Evolutionary conservation across 208 protist genomes (phyloP), one percentile per base, ranked within the genome.

Genomic region (Leishmania turanica): DNA sequence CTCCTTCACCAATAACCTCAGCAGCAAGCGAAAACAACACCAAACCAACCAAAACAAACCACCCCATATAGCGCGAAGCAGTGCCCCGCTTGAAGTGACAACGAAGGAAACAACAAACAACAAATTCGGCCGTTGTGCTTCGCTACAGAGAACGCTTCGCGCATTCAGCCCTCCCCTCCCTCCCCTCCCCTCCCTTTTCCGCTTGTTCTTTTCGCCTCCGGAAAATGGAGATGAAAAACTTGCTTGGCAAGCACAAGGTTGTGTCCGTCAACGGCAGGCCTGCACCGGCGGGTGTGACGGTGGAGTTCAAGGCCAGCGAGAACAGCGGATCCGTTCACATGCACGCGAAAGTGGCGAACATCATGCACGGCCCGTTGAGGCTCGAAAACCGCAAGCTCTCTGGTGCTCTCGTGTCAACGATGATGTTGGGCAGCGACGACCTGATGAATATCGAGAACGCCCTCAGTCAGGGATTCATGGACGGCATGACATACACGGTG

Each of bases 361-460:
- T 21, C 31, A 80, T 93, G 78, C 85, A 70, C 74, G 90, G 90
- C n/a, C 0, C 31, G 17, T 45, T 89, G 58, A 84, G 49, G 49
- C 76, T 82, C 47, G 42, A 78, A 54, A 64, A 88, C 56, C 71
- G 70, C 62, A 78, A 69, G 34, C 86, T 91, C 9, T 87, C 74
- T n/a, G 90, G 88, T 11, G n/a, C 75, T 9, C 70, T 93, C 24
- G 84, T 85, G 37, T 91, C 90, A 15, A 93, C 90, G n/a, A 71
- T 42, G 70, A 91, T 86, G 87, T 71, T 83, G 75, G 85, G 79
- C 31, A 75, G 71, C 6, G 62, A 71, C 4, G 68, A 58, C 19
- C 34, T 75, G 45, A 86, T 88, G 85, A 70, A 77, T 8, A 78
- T 91, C 2, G 90, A 93, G 80, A 5, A 42, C 58, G 75, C 83